Evolutionary conservation across 1,284 basidiomycete genomes (phyloP).

Genomic region (Rhodotorula sp.): DNA sequence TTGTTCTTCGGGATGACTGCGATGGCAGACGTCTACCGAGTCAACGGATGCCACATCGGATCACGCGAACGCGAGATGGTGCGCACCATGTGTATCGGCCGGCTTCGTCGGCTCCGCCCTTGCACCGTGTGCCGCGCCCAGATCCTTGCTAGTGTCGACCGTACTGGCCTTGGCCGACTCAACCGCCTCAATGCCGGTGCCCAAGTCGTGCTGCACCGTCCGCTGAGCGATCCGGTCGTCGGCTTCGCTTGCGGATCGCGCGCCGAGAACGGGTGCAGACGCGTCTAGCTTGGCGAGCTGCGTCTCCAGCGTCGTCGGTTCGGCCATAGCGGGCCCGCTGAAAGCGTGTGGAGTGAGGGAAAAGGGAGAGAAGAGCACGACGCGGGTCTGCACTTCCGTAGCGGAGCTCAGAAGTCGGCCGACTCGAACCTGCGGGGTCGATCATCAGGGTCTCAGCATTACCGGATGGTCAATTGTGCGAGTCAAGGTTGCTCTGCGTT

Average conservation of each 20-base stretch:
- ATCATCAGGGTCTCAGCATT: too few species aligned
- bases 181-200: not conserved
- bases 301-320: not conserved
- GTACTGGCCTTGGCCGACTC: too few species aligned
- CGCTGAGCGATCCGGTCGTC: not conserved
- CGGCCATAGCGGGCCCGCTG: not conserved
- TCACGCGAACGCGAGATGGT: not conserved
- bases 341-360: too few species aligned
- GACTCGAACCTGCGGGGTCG: too few species aligned
- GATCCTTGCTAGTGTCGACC: not conserved
- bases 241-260: not conserved
- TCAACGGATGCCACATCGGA: not conserved
- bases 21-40: not conserved
- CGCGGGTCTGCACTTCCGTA: too few species aligned
- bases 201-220: not conserved
- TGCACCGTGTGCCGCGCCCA: not conserved
- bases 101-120: not conserved
- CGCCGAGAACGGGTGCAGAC: not conserved
- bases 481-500: too few species aligned
- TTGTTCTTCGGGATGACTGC: conserved; percentile 15
- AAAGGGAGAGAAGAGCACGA: too few species aligned
- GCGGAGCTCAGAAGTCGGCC: too few species aligned
- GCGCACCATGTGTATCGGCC: not conserved
- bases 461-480: too few species aligned
- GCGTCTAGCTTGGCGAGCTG: not conserved